Evolutionary conservation across 148 eudicot genomes (phyloP), one percentile per base, ranked within the genome.

Genomic region (Chenopodium quinoa): DNA sequence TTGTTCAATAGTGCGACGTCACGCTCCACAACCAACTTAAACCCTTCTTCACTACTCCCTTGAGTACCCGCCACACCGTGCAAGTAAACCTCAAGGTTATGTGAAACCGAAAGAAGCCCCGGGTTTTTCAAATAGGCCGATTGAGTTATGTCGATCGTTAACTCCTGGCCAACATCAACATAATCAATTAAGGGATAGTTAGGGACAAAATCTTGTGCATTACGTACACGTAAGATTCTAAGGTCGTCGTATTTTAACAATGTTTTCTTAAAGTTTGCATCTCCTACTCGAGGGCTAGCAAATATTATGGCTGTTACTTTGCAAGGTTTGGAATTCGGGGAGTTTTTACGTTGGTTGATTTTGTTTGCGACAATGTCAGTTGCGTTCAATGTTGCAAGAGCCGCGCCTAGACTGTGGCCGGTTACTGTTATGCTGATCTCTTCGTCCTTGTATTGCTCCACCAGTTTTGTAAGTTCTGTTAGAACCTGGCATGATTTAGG

Each of bases 1-100:
- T 94, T 94, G 50, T 94, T 94, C 10, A 91, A 79, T 6, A 94
- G 81, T 19, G 91, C 89, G 34, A 94, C 83, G 62, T 92, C 95
- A 5, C 94, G 88, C 29, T 83, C 66, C 32, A 91, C 86, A 34
- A 84, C 92, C 85, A 94, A 70, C 62, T 88, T 80, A 73, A 92
- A 94, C 79, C 86, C 86, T 14, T 78, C 85, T 13, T 80, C 84
- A 14, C 29, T 70, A 14, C 29, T 73, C 40, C 88, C 92, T 47
- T 89, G 87, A 31, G 87, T 77, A 7, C 98, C 98, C 0, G 98
- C 97, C 31, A 94, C 88, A 14, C 94, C 93, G 76, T 94, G 98
- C 86, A 94, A 13, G 56, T 94, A 90, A 60, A 56, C 90, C 85
- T 94, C 98, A 87, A 92, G 79, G 65, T 83, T 88, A 82, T 94